These are phyloP conservation scores for Wallacemonas collosoma DNA, from an alignment of 208 protist genomes.

Conservation along the genomic window DNA sequence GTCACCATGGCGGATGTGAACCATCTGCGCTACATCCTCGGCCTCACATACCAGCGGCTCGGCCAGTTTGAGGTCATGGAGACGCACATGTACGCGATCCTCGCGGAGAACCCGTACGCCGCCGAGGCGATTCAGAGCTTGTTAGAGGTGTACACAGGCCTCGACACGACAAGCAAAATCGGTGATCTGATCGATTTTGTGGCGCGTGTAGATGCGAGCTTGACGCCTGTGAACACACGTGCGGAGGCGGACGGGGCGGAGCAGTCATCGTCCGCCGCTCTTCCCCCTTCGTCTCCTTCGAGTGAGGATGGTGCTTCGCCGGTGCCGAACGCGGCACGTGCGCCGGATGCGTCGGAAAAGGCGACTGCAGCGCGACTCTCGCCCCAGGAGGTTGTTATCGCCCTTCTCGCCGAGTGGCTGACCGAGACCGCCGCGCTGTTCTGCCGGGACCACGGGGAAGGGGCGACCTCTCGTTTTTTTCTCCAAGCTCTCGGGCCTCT, in stretches of 20 bases:
- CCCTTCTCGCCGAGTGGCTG: slow-evolving; percentile 69
- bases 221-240: background rate
- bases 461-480: slow-evolving; percentile 68
- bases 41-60: slow-evolving; percentile 51
- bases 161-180: slow-evolving; percentile 39
- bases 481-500: slow-evolving; percentile 50
- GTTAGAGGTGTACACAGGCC: slow-evolving; percentile 70
- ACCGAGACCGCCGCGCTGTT: slow-evolving; percentile 51
- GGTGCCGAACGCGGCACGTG: background rate
- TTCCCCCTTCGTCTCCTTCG: no score
- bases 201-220: slow-evolving; percentile 22
- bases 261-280: no score
- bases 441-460: slow-evolving; percentile 61
- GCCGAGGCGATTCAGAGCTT: slow-evolving; percentile 77
- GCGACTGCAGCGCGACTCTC: slow-evolving; percentile 8
- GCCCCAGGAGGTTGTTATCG: slow-evolving; percentile 46
- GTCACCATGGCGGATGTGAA: slow-evolving; percentile 59
- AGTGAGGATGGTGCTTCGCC: no score
- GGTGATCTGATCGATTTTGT: slow-evolving; percentile 59
- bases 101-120: slow-evolving; percentile 44
- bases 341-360: background rate
- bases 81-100: slow-evolving; percentile 40
- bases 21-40: slow-evolving; percentile 74
- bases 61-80: slow-evolving; percentile 49
- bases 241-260: background rate